Percentiles rank a stretch among this genome's conserved stretches.
These are phyloP conservation scores for Hysterium pulicare DNA, from an alignment of 2,329 filamentous ascomycete genomes.

Conservation along the genomic window DNA sequence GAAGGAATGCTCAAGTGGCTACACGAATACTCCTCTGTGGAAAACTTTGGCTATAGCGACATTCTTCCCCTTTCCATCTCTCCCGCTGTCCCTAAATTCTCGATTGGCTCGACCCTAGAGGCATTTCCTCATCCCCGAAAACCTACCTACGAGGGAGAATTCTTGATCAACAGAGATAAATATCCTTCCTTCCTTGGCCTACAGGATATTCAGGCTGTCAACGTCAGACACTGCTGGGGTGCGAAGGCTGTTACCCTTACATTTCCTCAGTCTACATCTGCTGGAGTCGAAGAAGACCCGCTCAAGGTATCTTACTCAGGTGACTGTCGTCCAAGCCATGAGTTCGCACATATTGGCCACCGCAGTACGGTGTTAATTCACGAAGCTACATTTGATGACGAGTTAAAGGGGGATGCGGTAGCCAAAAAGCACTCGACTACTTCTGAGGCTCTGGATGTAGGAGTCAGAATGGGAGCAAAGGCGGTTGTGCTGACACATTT, in stretches of 20 bases:
- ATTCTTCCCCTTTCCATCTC: constrained; percentile 47
- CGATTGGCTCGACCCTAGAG: background rate
- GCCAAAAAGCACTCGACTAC: constrained; percentile 92
- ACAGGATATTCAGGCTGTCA: constrained; percentile 61
- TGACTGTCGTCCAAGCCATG: constrained; percentile 71
- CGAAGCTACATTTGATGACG: constrained; percentile 94
- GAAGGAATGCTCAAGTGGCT: constrained; percentile 71
- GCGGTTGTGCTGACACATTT: constrained; percentile 89
- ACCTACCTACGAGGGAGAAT: background rate
- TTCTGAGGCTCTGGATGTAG: constrained; percentile 77
- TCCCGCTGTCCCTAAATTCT: background rate
- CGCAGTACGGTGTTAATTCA: constrained; percentile 84
- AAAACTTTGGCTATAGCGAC: constrained; percentile 69
- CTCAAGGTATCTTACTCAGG: constrained; percentile 92
- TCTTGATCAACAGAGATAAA: constrained; percentile 3
- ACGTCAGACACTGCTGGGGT: constrained; percentile 74
- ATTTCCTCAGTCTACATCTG: constrained; percentile 55
- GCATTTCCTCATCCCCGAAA: background rate
- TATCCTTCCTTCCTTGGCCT: constrained; percentile 58
- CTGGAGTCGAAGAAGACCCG: constrained; percentile 30
- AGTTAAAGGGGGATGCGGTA: constrained; percentile 70
- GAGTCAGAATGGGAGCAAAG: constrained; percentile 72
- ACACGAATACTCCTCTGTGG: constrained; percentile 72
- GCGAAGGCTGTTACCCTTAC: constrained; percentile 75
- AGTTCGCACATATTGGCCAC: constrained; percentile 68